Base-by-base conservation (phyloP, 345 rosid species). In the Gossypium mustelinum region DNA sequence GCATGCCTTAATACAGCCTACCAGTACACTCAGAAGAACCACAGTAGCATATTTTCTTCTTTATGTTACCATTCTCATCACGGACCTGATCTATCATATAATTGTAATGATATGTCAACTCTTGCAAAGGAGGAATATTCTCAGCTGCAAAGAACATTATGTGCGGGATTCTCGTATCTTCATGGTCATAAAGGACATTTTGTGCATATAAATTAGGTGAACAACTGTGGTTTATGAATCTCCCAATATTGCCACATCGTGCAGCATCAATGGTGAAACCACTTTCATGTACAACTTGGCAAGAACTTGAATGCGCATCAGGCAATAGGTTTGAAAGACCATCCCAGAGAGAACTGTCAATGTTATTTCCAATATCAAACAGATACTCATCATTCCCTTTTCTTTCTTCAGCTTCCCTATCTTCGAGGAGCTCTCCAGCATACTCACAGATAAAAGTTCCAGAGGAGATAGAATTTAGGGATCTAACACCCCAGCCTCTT, bases 401-500 rank as follows among this genome's bases (percentile, higher is more conserved):
- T 79, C 85, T 86, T 76, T 80, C 67, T 55, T 90, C 91, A 0
- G 97, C 99, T 86, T 92, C 91, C 75, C 76, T 82, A 9, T 95
- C 97, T 62, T 82, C 90, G 44, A 95, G 88, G 57, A 95, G 87
- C 74, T 95, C 96, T 24, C 99, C 99, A 11, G 76, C 80, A 73
- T 95, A 95, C 83, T 95, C 97, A 2, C 99, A 93, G 61, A 95
- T 90, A 78, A 95, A 95, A 77, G 93, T 88, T 72, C 98, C 97
- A 0, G 90, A 84, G 78, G 97, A 83, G 65, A 93, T 90, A 57
- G 94, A 95, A 73, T 80, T 84, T 62, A 83, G 79, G 2, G 93
- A 95, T 85, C 99, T 85, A 80, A 93, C 96, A 62, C 96, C 99
- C 99, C 98, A 95, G 24, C 98, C 98, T 75, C 93, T 88, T 45